Evolutionary conservation across 805 yeast genomes (phyloP).

Genomic region (Lipomyces yamanashiensis): DNA sequence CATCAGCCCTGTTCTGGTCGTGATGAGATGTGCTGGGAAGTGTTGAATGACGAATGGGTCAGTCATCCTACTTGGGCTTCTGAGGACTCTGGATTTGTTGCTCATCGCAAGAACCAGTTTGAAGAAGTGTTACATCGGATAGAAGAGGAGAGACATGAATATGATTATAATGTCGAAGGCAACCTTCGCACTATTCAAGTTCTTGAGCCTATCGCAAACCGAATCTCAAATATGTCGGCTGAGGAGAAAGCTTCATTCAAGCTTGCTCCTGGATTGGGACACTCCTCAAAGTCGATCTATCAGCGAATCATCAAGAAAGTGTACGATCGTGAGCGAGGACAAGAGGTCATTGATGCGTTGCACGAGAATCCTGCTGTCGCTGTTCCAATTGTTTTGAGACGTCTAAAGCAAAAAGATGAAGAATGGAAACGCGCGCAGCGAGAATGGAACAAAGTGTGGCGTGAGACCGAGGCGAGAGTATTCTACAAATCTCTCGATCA

Average conservation of each 20-base stretch:
- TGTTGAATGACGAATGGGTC: slow-evolving; percentile 97
- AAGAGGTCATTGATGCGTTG: slow-evolving; percentile 92
- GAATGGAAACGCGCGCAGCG: slow-evolving; percentile 98
- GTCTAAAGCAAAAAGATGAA: slow-evolving; percentile 96
- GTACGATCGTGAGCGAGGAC: slow-evolving; percentile 92
- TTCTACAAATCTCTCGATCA: slow-evolving; percentile 94
- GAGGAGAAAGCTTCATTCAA: slow-evolving; percentile 87
- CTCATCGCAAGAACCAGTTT: slow-evolving; percentile 97
- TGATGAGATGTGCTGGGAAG: slow-evolving; percentile 99
- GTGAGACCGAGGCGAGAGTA: slow-evolving; percentile 95
- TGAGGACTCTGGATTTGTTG: slow-evolving; percentile 97
- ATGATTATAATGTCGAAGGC: slow-evolving; percentile 94
- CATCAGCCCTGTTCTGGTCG: slow-evolving; percentile 98
- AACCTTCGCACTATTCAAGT: slow-evolving; percentile 94
- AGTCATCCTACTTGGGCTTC: slow-evolving; percentile 99
- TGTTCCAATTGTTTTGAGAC: slow-evolving; percentile 86
- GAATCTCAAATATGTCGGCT: slow-evolving; percentile 88
- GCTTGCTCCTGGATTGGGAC: slow-evolving; percentile 92
- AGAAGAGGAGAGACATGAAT: slow-evolving; percentile 97
- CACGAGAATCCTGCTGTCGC: slow-evolving; percentile 96
- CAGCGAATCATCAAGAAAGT: slow-evolving; percentile 90
- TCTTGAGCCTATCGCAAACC: slow-evolving; percentile 89
- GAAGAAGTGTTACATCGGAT: slow-evolving; percentile 94
- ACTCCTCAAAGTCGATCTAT: slow-evolving; percentile 86
- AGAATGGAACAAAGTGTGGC: slow-evolving; percentile 99